These are phyloP conservation scores for Globisporangium mamillatum DNA, from an alignment of 352 stramenopile species.

Conservation along the genomic window DNA sequence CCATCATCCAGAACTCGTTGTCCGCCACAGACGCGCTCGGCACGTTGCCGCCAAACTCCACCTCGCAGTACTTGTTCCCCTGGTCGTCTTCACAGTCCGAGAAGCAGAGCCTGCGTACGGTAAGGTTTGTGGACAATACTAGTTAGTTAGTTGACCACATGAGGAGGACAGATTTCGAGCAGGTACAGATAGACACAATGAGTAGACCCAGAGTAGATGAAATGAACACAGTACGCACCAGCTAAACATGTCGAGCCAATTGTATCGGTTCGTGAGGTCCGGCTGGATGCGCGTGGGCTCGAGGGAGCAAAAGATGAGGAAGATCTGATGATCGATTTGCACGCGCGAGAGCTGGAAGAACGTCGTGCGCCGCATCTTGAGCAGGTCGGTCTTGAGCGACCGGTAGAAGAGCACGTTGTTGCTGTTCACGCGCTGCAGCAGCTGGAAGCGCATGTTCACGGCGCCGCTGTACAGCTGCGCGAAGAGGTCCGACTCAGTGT, in stretches of 20 bases:
- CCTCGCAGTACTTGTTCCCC: conserved; percentile 20
- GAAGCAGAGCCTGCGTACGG: conserved; percentile 22
- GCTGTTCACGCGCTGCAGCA: conserved; percentile 34
- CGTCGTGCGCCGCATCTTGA: conserved; percentile 22
- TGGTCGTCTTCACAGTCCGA: conserved; percentile 12
- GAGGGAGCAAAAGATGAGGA: conserved; percentile 36
- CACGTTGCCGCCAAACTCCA: conserved; percentile 54
- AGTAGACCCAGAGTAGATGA: not conserved
- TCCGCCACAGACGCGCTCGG: conserved; percentile 32
- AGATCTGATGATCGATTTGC: conserved; percentile 19
- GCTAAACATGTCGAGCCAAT: conserved; percentile 34
- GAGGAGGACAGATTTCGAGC: not conserved
- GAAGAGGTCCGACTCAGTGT: conserved; percentile 30
- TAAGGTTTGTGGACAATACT: not conserved
- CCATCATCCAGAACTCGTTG: conserved; percentile 49
- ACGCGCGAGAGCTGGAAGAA: conserved; percentile 36
- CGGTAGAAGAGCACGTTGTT: conserved; percentile 32
- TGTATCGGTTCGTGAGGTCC: conserved; percentile 14
- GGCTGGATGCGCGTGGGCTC: conserved; percentile 25
- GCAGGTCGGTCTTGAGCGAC: conserved; percentile 28
- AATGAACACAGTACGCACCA: conserved; percentile 15
- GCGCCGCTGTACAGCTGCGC: conserved; percentile 33
- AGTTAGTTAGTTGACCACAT: not conserved
- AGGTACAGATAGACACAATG: not conserved
- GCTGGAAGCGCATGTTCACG: conserved; percentile 31